phyloP scores from a whole-genome alignment of 2,329 filamentous ascomycete genomes.

The Aureobasidium sp. region DNA sequence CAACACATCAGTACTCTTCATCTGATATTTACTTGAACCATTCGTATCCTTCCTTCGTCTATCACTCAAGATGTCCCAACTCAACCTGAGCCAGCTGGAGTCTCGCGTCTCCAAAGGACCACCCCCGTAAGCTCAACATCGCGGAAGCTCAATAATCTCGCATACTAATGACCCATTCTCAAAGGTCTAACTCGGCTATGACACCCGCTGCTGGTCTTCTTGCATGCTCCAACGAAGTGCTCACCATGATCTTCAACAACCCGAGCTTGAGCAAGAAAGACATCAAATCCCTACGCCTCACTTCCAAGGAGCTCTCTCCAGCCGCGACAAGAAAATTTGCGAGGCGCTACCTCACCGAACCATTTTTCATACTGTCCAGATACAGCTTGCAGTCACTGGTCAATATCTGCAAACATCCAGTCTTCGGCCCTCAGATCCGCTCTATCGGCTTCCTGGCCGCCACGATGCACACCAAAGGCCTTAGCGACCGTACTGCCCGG shows the following conservation, averaged over 20 bases:
- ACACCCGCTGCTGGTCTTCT: background rate
- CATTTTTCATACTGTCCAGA: background rate
- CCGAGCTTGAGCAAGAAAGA: background rate
- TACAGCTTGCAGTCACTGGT: background rate
- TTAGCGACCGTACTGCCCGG: background rate
- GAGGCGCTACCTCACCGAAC: background rate
- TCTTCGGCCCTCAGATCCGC: background rate
- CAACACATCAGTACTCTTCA: too few relatives aligned
- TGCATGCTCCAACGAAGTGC: background rate
- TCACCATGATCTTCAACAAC: background rate
- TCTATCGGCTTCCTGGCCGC: background rate
- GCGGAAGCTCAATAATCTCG: too few relatives aligned
- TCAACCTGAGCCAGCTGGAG: too few relatives aligned
- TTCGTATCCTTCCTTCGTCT: too few relatives aligned
- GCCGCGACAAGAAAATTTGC: background rate
- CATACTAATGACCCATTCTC: background rate
- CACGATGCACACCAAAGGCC: background rate
- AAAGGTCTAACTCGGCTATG: background rate
- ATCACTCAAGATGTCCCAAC: too few relatives aligned
- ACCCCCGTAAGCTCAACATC: too few relatives aligned
- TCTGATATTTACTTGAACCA: too few relatives aligned
- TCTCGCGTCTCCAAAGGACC: too few relatives aligned
- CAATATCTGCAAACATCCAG: background rate
- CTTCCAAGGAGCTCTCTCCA: background rate
- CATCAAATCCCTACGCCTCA: background rate